These are phyloP conservation scores for Acanthamoeba castellanii DNA, from an alignment of 208 protist genomes.

Conservation along the genomic window DNA sequence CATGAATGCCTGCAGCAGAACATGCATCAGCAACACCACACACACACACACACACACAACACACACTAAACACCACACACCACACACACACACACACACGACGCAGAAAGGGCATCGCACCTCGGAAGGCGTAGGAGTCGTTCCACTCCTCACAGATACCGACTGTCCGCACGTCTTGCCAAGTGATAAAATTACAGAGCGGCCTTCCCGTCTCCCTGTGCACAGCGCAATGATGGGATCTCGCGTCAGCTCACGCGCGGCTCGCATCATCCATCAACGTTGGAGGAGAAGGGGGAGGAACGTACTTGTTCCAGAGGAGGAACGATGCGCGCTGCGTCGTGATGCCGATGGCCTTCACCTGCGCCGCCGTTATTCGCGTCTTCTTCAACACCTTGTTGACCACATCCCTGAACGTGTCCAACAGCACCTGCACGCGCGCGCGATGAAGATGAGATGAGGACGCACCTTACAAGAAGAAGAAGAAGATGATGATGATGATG, in stretches of 20 bases:
- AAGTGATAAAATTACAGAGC: conserved; percentile 70
- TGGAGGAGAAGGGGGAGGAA: no score
- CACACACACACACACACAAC: no score
- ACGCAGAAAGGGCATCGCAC: background rate
- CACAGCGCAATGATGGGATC: background rate
- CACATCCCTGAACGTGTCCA: conserved; percentile 43
- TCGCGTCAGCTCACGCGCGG: background rate
- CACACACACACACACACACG: background rate
- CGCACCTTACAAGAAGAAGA: background rate
- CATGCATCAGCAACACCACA: no score
- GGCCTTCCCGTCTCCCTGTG: conserved; percentile 63
- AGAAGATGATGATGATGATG: background rate
- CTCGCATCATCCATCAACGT: background rate
- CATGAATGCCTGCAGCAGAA: conserved; percentile 30
- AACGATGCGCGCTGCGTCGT: conserved; percentile 67
- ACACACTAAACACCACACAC: background rate
- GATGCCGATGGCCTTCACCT: conserved; percentile 67
- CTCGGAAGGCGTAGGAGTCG: conserved; percentile 50
- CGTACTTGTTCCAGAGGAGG: conserved; percentile 69
- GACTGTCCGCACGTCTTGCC: conserved; percentile 67
- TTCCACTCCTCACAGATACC: conserved; percentile 68
- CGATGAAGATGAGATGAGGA: background rate
- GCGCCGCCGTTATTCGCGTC: background rate
- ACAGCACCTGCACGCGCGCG: conserved; percentile 14
- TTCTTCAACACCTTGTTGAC: conserved; percentile 51